phyloP scores from a whole-genome alignment of 139 green algal species.

The Chlorella ohadii region DNA sequence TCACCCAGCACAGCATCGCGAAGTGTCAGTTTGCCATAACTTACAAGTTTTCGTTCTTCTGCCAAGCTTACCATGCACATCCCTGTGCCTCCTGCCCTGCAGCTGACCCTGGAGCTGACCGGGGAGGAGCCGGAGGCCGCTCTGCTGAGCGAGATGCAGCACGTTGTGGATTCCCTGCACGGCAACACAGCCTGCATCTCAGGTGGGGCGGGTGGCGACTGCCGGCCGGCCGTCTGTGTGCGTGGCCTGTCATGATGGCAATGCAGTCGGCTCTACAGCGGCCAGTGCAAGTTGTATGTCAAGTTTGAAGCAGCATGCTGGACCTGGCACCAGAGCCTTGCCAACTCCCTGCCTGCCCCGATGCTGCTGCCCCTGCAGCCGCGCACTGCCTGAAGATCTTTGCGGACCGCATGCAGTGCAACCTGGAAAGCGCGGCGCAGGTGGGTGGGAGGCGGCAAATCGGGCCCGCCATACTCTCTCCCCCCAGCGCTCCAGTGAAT shows the following conservation, averaged over 20 bases:
- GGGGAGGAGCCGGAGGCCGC: slow-evolving; percentile 4
- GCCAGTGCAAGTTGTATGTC: too few species aligned
- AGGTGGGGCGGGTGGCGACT: background rate
- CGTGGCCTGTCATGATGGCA: too few species aligned
- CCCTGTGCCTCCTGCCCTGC: background rate
- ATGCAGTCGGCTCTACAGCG: too few species aligned
- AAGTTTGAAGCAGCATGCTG: too few species aligned
- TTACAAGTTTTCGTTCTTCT: too few species aligned
- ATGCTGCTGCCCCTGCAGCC: background rate
- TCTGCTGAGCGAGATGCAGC: slow-evolving; percentile 14
- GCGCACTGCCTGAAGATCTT: slow-evolving; percentile 45
- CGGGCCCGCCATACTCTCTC: too few species aligned
- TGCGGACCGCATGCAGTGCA: slow-evolving; percentile 23
- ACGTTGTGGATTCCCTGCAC: slow-evolving; percentile 8
- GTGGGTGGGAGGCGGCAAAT: background rate
- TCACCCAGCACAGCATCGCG: too few species aligned
- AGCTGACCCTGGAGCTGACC: background rate
- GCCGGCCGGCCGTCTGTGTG: too few species aligned
- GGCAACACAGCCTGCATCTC: slow-evolving; percentile 26
- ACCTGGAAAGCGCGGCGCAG: background rate
- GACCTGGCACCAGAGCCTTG: too few species aligned
- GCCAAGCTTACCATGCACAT: too few species aligned
- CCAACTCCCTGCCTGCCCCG: background rate
- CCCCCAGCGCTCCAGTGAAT: too few species aligned
- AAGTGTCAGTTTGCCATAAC: too few species aligned